phyloP scores from a whole-genome alignment of 257 asterid genomes.

The Orobanche coerulescens region DNA sequence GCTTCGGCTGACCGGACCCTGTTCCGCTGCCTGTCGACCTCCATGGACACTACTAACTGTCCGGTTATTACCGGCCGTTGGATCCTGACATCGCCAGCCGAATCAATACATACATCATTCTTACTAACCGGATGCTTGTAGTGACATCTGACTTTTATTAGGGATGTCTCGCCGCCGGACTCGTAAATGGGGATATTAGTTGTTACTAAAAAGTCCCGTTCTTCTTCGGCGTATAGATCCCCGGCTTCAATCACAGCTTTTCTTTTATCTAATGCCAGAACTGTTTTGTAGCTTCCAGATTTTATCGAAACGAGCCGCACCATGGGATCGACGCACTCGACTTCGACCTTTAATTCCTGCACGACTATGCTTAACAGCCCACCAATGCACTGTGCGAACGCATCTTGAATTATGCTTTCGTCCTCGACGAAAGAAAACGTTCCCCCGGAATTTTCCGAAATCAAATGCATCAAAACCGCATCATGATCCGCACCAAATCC shows the following conservation, averaged over 20 bases:
- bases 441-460: conserved; percentile 83
- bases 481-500: conserved; percentile 96
- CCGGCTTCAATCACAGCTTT: conserved; percentile 60
- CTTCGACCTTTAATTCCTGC: conserved; percentile 53
- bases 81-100: conserved; percentile 35
- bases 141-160: conserved; percentile 46
- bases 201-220: conserved; percentile 63
- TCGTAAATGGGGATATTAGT: conserved; percentile 45
- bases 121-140: conserved; percentile 50
- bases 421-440: conserved; percentile 91
- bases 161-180: conserved; percentile 40
- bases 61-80: conserved; percentile 39
- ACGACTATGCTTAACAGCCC: conserved; percentile 82
- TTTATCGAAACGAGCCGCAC: conserved; percentile 43
- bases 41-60: conserved; percentile 45
- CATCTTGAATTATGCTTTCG: conserved; percentile 80
- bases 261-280: conserved; percentile 34
- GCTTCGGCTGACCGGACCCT: conserved; percentile 69
- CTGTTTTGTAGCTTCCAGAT: conserved; percentile 66
- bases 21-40: conserved; percentile 74
- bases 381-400: conserved; percentile 96
- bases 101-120: conserved; percentile 27
- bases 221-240: conserved; percentile 89
- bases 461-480: conserved; percentile 63
- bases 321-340: conserved; percentile 54